phyloP scores from a whole-genome alignment of 2,329 filamentous ascomycete species.

The Pyricularia sp. region DNA sequence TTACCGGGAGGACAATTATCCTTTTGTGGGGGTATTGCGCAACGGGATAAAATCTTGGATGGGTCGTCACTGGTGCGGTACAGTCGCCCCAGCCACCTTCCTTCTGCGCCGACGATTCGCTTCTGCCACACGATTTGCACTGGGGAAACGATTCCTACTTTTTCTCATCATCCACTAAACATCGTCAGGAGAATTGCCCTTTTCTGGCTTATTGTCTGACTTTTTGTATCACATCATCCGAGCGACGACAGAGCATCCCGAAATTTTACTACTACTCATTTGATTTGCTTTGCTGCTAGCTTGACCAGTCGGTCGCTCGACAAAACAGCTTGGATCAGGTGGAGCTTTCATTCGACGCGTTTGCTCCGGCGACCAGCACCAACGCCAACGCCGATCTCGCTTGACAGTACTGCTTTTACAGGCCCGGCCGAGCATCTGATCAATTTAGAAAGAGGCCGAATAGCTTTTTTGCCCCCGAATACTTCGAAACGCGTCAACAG shows the following conservation, averaged over 20 bases:
- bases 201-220: not conserved
- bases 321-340: not conserved
- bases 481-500: too few relatives aligned
- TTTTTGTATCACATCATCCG: not conserved
- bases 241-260: not conserved
- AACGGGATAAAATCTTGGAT: not conserved
- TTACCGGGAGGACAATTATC: not conserved
- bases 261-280: not conserved
- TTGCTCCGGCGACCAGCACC: not conserved
- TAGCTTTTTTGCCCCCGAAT: not conserved
- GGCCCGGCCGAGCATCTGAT: not conserved
- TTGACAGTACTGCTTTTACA: not conserved
- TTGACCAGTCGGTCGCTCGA: not conserved
- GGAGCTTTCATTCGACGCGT: not conserved
- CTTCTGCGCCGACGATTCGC: not conserved
- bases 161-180: not conserved
- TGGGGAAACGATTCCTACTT: not conserved
- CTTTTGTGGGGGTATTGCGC: not conserved
- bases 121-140: not conserved
- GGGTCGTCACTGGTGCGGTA: not conserved
- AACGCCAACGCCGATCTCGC: not conserved
- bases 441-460: not conserved
- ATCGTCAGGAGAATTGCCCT: not conserved
- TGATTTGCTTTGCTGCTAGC: not conserved
- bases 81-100: not conserved